A percentile compares a stretch with the other conserved stretches of the same genome.
Conservation (phyloP, 2,329 filamentous ascomycete species). For the Diaporthe sp. region DNA sequence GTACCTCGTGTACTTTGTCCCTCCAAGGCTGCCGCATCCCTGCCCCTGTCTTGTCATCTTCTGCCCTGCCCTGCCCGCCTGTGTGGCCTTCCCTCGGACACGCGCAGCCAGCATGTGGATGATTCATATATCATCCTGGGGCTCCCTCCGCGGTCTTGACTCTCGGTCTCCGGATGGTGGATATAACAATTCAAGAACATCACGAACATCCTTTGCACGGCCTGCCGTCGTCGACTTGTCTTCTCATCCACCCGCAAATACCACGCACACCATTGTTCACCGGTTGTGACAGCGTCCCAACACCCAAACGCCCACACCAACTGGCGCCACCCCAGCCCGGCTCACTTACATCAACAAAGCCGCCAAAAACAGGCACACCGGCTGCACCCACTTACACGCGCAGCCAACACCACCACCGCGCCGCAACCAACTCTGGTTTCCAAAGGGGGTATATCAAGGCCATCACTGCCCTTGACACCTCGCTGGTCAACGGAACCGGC, state of each 20-base stretch:
- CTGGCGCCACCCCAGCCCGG: conserved; percentile 18
- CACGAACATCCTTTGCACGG: conserved; percentile 5
- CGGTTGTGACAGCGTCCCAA: conserved; percentile 24
- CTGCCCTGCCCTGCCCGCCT: conserved; percentile 26
- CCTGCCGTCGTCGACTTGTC: not conserved
- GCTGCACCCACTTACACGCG: conserved; percentile 36
- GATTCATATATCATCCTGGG: conserved; percentile 42
- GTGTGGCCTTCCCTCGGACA: conserved; percentile 39
- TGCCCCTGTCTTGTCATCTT: conserved; percentile 32
- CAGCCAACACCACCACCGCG: conserved; percentile 23
- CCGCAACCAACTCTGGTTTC: not conserved
- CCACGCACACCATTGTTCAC: not conserved
- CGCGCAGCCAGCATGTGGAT: conserved; percentile 38
- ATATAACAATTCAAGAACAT: conserved; percentile 25
- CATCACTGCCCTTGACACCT: not conserved
- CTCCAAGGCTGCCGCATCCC: conserved; percentile 2
- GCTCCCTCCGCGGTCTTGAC: conserved; percentile 37
- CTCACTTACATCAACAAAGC: conserved; percentile 11
- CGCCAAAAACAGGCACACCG: conserved; percentile 24
- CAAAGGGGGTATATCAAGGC: conserved; percentile 11
- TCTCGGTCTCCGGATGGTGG: conserved; percentile 21
- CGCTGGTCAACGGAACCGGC: conserved; percentile 6
- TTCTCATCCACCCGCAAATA: not conserved
- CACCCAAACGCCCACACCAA: conserved; percentile 15
- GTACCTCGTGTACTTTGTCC: conserved; percentile 2